Percentiles rank a stretch among this genome's conserved stretches.
These are phyloP conservation scores for Spergularia azorica DNA, from an alignment of 179 eudicot genomes.

Conservation along the genomic window DNA sequence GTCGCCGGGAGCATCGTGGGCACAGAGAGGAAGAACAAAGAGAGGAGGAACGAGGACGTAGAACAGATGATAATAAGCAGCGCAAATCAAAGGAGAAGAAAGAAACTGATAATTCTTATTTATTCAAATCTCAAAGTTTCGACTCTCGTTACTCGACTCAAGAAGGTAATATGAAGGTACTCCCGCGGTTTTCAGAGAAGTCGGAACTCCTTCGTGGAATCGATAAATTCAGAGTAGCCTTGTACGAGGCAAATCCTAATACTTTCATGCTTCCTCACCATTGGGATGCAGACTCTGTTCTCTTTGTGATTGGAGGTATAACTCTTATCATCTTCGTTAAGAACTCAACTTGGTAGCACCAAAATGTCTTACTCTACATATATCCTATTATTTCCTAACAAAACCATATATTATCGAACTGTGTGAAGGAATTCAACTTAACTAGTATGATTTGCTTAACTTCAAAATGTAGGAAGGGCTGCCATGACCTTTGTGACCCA, in stretches of 20 bases:
- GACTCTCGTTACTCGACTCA: conserved; percentile 26
- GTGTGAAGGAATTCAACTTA: background rate
- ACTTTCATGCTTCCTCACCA: conserved; percentile 40
- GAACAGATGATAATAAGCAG: background rate
- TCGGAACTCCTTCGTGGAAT: conserved; percentile 31
- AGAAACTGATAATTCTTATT: conserved; percentile 24
- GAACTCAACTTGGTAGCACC: background rate
- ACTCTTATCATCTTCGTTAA: background rate
- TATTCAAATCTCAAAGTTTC: conserved; percentile 29
- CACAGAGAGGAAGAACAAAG: background rate
- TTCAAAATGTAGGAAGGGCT: conserved; percentile 17
- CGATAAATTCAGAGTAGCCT: conserved; percentile 27
- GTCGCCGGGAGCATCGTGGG: background rate
- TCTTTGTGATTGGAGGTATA: conserved; percentile 29
- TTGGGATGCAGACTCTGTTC: conserved; percentile 36
- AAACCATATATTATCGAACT: background rate
- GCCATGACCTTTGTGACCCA: conserved; percentile 23
- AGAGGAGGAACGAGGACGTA: background rate
- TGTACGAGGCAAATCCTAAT: conserved; percentile 34
- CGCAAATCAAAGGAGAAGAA: background rate
- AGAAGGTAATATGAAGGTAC: conserved; percentile 35
- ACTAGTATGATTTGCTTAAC: background rate
- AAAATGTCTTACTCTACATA: too few species aligned
- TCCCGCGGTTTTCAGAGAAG: conserved; percentile 29
- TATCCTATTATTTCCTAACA: too few species aligned